These are phyloP conservation scores for Talaromyces liani DNA, from an alignment of 495 filamentous ascomycete species.

Conservation along the genomic window DNA sequence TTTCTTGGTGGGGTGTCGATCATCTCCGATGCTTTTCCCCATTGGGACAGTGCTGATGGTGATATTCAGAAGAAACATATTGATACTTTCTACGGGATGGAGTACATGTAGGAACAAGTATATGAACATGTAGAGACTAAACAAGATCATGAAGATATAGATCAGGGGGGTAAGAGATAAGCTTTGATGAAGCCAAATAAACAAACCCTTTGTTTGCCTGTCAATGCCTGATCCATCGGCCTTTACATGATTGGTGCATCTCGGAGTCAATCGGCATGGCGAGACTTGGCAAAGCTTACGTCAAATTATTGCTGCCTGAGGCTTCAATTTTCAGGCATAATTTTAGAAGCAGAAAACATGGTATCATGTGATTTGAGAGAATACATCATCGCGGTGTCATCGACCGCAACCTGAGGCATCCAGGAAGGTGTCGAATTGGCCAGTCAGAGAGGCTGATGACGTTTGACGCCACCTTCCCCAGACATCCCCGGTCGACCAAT, in stretches of 20 bases:
- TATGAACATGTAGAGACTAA: too few species aligned
- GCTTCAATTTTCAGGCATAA: too few species aligned
- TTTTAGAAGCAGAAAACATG: too few species aligned
- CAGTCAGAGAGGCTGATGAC: not conserved
- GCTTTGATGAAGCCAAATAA: not conserved
- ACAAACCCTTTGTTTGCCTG: not conserved
- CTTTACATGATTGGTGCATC: too few species aligned
- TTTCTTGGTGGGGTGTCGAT: not conserved
- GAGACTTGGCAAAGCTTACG: too few species aligned
- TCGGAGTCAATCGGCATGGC: too few species aligned
- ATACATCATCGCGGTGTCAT: slow-evolving; percentile 1
- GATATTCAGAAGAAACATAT: too few species aligned
- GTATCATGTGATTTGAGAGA: not conserved
- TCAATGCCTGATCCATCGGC: too few species aligned
- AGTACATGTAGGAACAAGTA: too few species aligned
- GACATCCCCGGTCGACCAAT: not conserved
- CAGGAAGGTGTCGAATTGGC: not conserved
- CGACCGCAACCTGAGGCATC: not conserved
- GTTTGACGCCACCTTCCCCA: not conserved
- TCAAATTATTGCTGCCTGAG: too few species aligned
- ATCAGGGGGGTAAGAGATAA: not conserved
- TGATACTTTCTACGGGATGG: too few species aligned
- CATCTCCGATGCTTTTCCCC: not conserved
- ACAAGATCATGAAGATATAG: not conserved
- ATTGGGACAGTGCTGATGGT: not conserved